Evolutionary conservation across 1,284 basidiomycete species (phyloP), one percentile per base, ranked within the genome.

Genomic region (Fistulinella cinereoalba): DNA sequence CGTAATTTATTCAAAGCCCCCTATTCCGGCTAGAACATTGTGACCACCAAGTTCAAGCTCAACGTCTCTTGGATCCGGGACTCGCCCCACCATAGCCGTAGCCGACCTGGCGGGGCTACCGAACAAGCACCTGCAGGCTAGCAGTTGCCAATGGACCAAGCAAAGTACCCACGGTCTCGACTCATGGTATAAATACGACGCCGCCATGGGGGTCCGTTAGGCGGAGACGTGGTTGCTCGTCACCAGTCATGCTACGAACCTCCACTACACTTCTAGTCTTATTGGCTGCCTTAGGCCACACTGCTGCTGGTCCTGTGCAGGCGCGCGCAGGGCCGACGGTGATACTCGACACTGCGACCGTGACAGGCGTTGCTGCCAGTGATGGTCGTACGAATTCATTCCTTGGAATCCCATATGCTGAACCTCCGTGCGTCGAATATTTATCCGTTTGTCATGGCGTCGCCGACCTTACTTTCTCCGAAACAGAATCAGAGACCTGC

Each of bases 361-460:
- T 67, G 24, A 53, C 48, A 2, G n/a, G n/a, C 25, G 25, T 12
- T 27, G 65, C 67, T 4, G 6, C 50, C 3, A 22, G 46, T n/a
- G 36, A 29, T 1, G 64, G 58, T 4, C 37, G 23, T 7, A 55
- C 58, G 1, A 53, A 56, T 13, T 50, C 47, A 13, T 69, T 61
- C 49, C 49, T 71, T 1, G 69, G 69, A 3, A 67, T 72, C 19
- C 71, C 69, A 3, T 72, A 53, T 40, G 71, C 70, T 4, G 51
- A 64, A 41, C 67, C 71, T 3, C 71, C 70, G 67, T 69, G 42
- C 41, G 66, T 53, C 33, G 8, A 15, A 15, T 31, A 11, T 5
- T 5, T 31, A 16, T 8, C 16, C 32, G 25, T 27, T 27, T 7
- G 12, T 7, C 6, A 6, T 27, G 25, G 12, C 29, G 10, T 31